Base-by-base conservation (phyloP, 352 stramenopile genomes). In the Phytophthora cactorum region DNA sequence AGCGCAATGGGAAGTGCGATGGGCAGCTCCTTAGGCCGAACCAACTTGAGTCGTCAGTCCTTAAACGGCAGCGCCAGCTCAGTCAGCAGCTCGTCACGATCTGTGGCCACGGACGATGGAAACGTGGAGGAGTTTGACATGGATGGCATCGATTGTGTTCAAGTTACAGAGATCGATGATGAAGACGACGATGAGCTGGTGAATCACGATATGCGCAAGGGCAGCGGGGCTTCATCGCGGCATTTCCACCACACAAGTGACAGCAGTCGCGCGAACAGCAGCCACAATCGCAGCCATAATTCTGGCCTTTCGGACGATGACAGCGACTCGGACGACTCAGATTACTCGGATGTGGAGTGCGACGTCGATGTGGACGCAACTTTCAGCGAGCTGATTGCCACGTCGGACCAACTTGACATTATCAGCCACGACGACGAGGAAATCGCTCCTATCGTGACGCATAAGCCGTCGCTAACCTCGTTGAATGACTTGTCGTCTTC, bases 341-440 rank as follows among this genome's bases (percentile, higher is more conserved):
- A 86, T 63, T 95, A 96, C 66, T 93, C 84, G 17, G 89, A 96
- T 53, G 89, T 92, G 3, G 84, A 94, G 57, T 78, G 53, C 41
- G 87, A 96, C 59, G 89, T 96, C n/a, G 89, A 96, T 53, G 82
- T 96, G 3, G 85, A 96, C 34, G 81, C 81, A 31, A 96, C 91
- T 12, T 95, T 96, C 41, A 88, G 93, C 28, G 87, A 96, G 22
- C 80, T 95, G 7, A 91, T 96, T 55, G 72, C 79, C 12, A 69
- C 81, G 31, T 77, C 86, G 0, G 83, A 88, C 51, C 75, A 78
- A 17, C 53, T 90, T 25, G 77, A 91, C 27, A 66, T 88, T 5
- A 72, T 88, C 11, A 70, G 70, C 10, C 77, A 89, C 47, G 86
- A 91, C 34, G 83, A 91, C 39, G 82, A 92, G 12, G 85, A 91